Evolutionary conservation across 192 early-diverging fungal genomes (phyloP).

Genomic region (Mortierella antarctica): DNA sequence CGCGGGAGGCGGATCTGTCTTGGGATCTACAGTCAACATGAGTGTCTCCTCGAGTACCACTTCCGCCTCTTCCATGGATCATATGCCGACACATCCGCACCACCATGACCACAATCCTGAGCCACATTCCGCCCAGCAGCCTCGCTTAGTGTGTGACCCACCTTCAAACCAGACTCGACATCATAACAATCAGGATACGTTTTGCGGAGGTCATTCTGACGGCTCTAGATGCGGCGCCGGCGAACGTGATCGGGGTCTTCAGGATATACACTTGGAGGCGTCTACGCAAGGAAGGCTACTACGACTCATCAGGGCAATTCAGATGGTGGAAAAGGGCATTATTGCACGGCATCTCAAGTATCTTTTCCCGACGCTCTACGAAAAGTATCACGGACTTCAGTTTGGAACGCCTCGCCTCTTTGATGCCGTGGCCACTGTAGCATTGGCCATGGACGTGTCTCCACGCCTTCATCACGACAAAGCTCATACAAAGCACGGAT

Average conservation of each 20-base stretch:
- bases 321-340: slow-evolving; percentile 48
- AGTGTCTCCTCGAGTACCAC: not conserved
- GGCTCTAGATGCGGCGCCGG: not conserved
- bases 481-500: slow-evolving; percentile 46
- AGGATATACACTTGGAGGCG: slow-evolving; percentile 8
- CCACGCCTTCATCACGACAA: slow-evolving; percentile 46
- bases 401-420: slow-evolving; percentile 49
- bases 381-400: slow-evolving; percentile 51
- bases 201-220: too few relatives aligned
- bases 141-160: too few relatives aligned
- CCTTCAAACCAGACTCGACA: too few relatives aligned
- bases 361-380: slow-evolving; percentile 47
- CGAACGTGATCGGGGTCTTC: not conserved
- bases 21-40: slow-evolving; percentile 22
- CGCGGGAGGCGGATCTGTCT: slow-evolving; percentile 38
- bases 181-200: too few relatives aligned
- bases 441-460: slow-evolving; percentile 43
- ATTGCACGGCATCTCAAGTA: slow-evolving; percentile 49
- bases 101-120: too few relatives aligned
- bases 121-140: too few relatives aligned
- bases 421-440: slow-evolving; percentile 52
- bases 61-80: too few relatives aligned
- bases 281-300: slow-evolving; percentile 30
- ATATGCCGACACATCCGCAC: too few relatives aligned
- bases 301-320: slow-evolving; percentile 33